phyloP scores from a whole-genome alignment of 2,329 filamentous ascomycete species.

The Microascus cirrosus region DNA sequence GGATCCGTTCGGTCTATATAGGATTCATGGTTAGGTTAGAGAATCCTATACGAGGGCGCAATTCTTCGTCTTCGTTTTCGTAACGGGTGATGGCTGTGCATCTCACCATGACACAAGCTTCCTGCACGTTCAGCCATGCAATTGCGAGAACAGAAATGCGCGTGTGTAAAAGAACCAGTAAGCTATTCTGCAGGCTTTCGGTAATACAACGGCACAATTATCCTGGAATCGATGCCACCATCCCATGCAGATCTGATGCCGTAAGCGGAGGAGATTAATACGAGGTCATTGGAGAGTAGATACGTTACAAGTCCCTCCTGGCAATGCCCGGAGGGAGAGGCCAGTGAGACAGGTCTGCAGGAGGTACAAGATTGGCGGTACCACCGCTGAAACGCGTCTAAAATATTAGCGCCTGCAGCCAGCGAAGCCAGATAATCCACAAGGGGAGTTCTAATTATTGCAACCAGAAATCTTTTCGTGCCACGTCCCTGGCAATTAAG shows the following conservation, averaged over 20 bases:
- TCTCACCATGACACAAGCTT: too few species aligned
- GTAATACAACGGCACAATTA: background rate
- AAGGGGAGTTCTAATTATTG: background rate
- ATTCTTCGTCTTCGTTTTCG: background rate
- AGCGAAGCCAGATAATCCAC: background rate
- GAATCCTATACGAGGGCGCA: background rate
- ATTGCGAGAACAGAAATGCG: too few species aligned
- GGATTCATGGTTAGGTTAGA: background rate
- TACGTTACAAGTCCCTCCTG: background rate
- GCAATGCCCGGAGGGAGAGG: background rate
- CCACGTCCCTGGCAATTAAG: background rate
- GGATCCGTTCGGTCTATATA: background rate
- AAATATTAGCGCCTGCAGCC: background rate
- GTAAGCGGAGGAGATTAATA: background rate
- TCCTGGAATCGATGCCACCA: background rate
- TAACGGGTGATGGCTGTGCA: too few species aligned
- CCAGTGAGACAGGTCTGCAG: background rate
- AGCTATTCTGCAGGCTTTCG: background rate
- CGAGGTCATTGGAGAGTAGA: background rate
- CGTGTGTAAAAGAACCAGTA: too few species aligned
- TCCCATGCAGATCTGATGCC: background rate
- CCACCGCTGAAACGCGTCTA: background rate
- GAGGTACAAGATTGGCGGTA: background rate
- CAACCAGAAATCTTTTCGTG: background rate
- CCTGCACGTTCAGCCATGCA: too few species aligned